Base-by-base conservation (phyloP, 2,329 filamentous ascomycete species). In the Camillea tinctor region DNA sequence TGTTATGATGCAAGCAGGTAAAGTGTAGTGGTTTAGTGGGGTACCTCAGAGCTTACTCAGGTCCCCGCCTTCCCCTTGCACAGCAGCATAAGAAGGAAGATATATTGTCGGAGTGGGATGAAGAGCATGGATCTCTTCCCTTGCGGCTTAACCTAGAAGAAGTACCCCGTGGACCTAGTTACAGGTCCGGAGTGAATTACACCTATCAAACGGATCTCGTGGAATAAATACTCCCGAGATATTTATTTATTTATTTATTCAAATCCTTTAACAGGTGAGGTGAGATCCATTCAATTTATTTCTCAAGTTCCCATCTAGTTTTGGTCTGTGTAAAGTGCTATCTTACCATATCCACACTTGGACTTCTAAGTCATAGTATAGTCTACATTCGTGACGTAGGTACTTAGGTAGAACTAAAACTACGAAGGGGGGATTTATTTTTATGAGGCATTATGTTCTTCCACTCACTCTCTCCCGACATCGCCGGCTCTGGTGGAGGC, bases 1-100 rank as follows among this genome's bases (percentile, higher is more conserved):
- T 52, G 54, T 57, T 40, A 4, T 52, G 26, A 44, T 48, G 52
- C 52, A 36, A 13, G 49, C 30, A 26, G 24, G 24, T 26, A 26
- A 9, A 9, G 24, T 4, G 24, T 17, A 30, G 20, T 52, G 24
- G 48, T 50, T 19, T 21, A 26, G 55, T 60, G 56, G 69, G 66
- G 64, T 50, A 22, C 19, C 49, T 50, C 63, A 69, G 66, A 73
- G 72, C 71, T 73, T 73, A 73, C 70, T 73, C 70, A 73, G 66
- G 66, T 66, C 63, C 67, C 66, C 71, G 65, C 67, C 66, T 63
- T 57, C 63, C 62, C 55, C 63, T 59, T 58, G 19, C 49, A 21
- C 30, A 48, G 24, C 57, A 26, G 59, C 60, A 22, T 36, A n/a
- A n/a, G 21, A 58, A 9, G 26, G 26, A 30, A 30, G 26, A 30